phyloP scores from a whole-genome alignment of 1,284 basidiomycete species.

The Apiotrichum montevideense region DNA sequence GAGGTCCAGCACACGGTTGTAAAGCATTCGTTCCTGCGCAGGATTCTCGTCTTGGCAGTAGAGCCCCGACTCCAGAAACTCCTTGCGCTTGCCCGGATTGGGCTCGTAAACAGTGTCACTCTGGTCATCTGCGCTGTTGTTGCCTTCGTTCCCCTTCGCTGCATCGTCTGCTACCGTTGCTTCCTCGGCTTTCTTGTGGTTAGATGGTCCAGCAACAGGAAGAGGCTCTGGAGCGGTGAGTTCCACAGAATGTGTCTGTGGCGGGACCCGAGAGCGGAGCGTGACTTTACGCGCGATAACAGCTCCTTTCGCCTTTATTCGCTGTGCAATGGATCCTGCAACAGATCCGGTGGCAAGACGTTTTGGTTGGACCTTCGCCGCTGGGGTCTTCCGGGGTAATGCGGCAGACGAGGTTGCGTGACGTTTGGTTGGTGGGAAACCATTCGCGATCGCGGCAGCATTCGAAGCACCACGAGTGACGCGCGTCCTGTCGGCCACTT shows the following conservation, averaged over 20 bases:
- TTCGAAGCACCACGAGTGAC: constrained; percentile 7
- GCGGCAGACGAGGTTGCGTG: not conserved
- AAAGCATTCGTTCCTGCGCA: constrained; percentile 21
- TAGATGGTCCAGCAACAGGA: not conserved
- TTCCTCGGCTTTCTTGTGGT: not conserved
- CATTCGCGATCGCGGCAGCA: not conserved
- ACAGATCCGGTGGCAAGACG: not conserved
- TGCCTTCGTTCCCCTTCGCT: too few relatives aligned
- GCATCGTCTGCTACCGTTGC: too few relatives aligned
- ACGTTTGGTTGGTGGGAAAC: not conserved
- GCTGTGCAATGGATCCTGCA: constrained; percentile 1
- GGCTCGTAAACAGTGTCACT: not conserved
- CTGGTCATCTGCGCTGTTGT: not conserved
- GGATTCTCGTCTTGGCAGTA: constrained; percentile 38
- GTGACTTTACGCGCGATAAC: constrained; percentile 8
- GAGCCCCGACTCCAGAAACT: constrained; percentile 35
- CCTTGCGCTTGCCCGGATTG: constrained; percentile 23
- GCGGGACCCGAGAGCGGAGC: not conserved
- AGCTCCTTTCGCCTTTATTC: constrained; percentile 6
- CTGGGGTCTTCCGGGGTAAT: not conserved
- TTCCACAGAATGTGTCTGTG: not conserved
- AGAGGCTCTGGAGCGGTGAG: not conserved
- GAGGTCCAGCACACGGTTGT: constrained; percentile 25
- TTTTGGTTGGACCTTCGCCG: constrained; percentile 3
- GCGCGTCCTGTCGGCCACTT: constrained; percentile 1